These are phyloP conservation scores for Capsicum rhomboideum DNA, from an alignment of 257 asterid species.

Conservation along the genomic window DNA sequence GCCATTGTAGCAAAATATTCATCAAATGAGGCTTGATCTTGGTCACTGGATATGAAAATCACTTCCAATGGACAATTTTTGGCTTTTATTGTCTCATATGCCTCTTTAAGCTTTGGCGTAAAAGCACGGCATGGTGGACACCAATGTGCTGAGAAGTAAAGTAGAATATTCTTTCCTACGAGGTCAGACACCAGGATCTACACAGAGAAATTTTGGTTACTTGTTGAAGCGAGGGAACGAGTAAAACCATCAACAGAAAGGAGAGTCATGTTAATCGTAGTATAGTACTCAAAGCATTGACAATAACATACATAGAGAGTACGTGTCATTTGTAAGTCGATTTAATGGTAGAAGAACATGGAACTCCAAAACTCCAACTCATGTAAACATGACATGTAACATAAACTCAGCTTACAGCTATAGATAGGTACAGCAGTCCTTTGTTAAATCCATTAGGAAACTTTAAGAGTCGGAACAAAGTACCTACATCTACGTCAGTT, in stretches of 20 bases:
- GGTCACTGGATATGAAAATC: slow-evolving; percentile 82
- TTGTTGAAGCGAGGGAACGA: background rate
- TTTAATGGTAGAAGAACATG: background rate
- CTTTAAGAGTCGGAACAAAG: background rate
- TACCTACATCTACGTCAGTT: background rate
- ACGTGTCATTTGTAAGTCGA: too few relatives aligned
- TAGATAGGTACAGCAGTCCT: too few relatives aligned
- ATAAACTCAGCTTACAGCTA: background rate
- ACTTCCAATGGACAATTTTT: slow-evolving; percentile 47
- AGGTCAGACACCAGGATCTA: slow-evolving; percentile 77
- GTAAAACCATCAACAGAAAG: background rate
- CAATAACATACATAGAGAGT: background rate
- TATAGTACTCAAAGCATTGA: background rate
- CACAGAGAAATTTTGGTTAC: background rate
- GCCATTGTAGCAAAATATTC: slow-evolving; percentile 78
- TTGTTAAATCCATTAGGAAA: too few relatives aligned
- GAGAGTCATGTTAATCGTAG: background rate
- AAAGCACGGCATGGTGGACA: slow-evolving; percentile 96
- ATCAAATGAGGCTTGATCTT: slow-evolving; percentile 60
- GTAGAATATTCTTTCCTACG: slow-evolving; percentile 62
- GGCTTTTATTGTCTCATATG: slow-evolving; percentile 49
- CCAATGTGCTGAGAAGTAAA: slow-evolving; percentile 93
- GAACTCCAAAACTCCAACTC: background rate
- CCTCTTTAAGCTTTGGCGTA: slow-evolving; percentile 55
- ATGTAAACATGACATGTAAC: background rate